These are phyloP conservation scores for Cyberlindnera suaveolens DNA, from an alignment of 805 yeast genomes.

Conservation along the genomic window DNA sequence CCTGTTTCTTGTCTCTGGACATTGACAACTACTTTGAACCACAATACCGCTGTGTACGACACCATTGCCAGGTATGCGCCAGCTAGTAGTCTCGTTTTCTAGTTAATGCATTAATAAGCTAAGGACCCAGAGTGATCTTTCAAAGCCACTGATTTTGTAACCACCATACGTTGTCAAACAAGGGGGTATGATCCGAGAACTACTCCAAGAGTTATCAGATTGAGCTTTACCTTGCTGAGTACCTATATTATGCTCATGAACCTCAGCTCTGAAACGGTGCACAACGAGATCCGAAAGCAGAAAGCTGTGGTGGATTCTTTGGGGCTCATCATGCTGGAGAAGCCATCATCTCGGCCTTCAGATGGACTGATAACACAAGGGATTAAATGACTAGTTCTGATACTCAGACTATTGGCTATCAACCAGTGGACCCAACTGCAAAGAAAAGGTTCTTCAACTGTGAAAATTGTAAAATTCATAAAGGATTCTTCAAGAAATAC, in stretches of 20 bases:
- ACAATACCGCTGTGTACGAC: constrained; percentile 8
- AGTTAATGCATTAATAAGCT: constrained; percentile 17
- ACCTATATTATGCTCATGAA: background rate
- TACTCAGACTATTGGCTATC: too few species aligned
- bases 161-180: constrained; percentile 14
- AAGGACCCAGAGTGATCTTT: constrained; percentile 5
- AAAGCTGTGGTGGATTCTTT: constrained; percentile 36
- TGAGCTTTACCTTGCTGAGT: constrained; percentile 9
- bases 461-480: too few species aligned
- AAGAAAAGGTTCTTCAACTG: constrained; percentile 27
- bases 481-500: too few species aligned
- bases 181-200: constrained; percentile 1
- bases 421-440: too few species aligned
- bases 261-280: background rate
- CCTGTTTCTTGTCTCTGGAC: too few species aligned
- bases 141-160: constrained; percentile 12
- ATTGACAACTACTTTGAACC: background rate
- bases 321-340: constrained; percentile 40
- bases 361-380: too few species aligned
- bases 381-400: too few species aligned
- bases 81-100: constrained; percentile 8
- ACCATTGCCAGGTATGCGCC: constrained; percentile 14
- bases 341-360: constrained; percentile 44
- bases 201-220: background rate
- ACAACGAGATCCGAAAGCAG: background rate